Evolutionary conservation across 2,329 filamentous ascomycete species (phyloP).

Genomic region (Whalleya microplaca): DNA sequence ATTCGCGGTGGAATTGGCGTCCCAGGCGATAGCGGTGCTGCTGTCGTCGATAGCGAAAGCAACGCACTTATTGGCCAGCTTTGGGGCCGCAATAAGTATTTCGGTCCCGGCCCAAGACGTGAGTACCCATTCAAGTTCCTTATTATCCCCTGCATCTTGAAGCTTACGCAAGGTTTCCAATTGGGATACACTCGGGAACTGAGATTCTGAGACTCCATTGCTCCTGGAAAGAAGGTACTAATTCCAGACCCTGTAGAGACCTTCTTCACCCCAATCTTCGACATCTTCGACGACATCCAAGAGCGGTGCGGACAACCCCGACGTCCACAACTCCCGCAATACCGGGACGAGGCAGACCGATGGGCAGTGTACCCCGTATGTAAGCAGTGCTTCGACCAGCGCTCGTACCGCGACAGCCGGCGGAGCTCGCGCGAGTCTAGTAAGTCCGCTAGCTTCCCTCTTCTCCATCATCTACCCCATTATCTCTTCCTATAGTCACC

Average conservation of each 20-base stretch:
- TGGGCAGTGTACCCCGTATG: constrained; percentile 47
- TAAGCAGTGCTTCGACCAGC: constrained; percentile 46
- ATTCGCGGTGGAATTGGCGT: constrained; percentile 51
- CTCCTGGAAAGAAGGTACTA: too few relatives aligned
- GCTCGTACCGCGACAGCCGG: constrained; percentile 45
- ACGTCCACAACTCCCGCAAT: constrained; percentile 45
- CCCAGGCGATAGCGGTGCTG: constrained; percentile 49
- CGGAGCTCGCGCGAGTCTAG: constrained; percentile 46
- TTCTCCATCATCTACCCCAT: too few relatives aligned
- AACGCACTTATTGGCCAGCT: constrained; percentile 47
- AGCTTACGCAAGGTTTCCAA: too few relatives aligned
- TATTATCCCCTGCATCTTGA: too few relatives aligned
- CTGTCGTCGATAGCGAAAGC: constrained; percentile 46
- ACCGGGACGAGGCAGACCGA: constrained; percentile 45
- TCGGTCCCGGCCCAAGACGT: constrained; percentile 44
- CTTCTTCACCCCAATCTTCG: constrained; percentile 49
- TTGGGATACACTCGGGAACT: too few relatives aligned
- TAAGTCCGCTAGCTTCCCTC: too few relatives aligned
- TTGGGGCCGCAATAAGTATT: constrained; percentile 50
- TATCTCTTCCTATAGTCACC: too few relatives aligned
- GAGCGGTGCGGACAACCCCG: constrained; percentile 46
- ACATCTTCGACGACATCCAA: constrained; percentile 51
- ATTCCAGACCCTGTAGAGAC: constrained; percentile 20
- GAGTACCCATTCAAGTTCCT: background rate
- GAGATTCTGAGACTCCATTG: too few relatives aligned